A percentile compares a stretch with the other conserved stretches of the same genome.
phyloP scores from a whole-genome alignment of 2,329 filamentous ascomycete genomes.

The Cytospora piceae region DNA sequence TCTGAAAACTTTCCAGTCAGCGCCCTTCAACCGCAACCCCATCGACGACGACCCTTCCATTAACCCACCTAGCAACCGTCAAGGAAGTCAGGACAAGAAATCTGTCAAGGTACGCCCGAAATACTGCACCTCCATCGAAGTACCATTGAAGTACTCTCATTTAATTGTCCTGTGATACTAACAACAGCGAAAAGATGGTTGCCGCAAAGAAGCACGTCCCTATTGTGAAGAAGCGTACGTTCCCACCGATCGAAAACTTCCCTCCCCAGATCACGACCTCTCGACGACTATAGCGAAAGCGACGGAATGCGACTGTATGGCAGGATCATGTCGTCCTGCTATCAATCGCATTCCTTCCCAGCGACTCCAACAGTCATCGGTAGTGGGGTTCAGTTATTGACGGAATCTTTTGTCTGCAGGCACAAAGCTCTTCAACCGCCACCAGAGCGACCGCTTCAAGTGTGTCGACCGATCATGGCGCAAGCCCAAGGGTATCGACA shows the following conservation, averaged over 20 bases:
- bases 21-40: slow-evolving; percentile 14
- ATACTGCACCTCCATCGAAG: neutral
- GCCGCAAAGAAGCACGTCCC: slow-evolving; percentile 98
- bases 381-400: slow-evolving; percentile 42
- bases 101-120: slow-evolving; percentile 29
- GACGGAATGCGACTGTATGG: slow-evolving; percentile 2
- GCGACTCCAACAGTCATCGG: slow-evolving; percentile 23
- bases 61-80: slow-evolving; percentile 30
- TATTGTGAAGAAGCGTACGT: slow-evolving; percentile 99
- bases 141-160: neutral
- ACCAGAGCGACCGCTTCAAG: slow-evolving; percentile 97
- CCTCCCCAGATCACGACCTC: slow-evolving; percentile 27
- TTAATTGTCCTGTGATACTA: slow-evolving; percentile 7
- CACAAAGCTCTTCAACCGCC: slow-evolving; percentile 93
- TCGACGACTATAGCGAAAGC: slow-evolving; percentile 13
- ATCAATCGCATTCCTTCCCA: slow-evolving; percentile 21
- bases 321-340: neutral
- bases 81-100: slow-evolving; percentile 24
- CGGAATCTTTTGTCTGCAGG: slow-evolving; percentile 57
- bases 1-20: slow-evolving; percentile 17
- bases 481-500: slow-evolving; percentile 99
- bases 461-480: slow-evolving; percentile 90
- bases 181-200: slow-evolving; percentile 72
- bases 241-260: slow-evolving; percentile 34
- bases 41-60: slow-evolving; percentile 24